These are phyloP conservation scores for Teunomyces cretensis DNA, from an alignment of 805 yeast genomes.

Conservation along the genomic window DNA sequence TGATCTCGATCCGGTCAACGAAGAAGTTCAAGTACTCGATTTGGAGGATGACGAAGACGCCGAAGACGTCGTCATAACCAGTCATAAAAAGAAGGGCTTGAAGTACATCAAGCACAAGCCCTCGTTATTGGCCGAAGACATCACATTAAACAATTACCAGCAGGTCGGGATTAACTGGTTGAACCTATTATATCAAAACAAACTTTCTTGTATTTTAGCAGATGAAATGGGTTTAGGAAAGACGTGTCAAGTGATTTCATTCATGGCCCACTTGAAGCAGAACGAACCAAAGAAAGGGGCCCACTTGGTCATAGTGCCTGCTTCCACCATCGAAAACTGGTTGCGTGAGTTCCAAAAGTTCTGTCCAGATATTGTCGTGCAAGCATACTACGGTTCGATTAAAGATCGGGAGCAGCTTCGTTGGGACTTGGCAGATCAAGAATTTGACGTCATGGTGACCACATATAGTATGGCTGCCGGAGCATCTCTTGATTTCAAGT, in stretches of 20 bases:
- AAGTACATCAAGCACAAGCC: slow-evolving; percentile 73
- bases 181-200: slow-evolving; percentile 69
- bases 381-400: slow-evolving; percentile 92
- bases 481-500: slow-evolving; percentile 74
- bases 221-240: slow-evolving; percentile 99
- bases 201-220: slow-evolving; percentile 88
- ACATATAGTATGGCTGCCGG: slow-evolving; percentile 93
- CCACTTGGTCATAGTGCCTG: slow-evolving; percentile 92
- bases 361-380: slow-evolving; percentile 76
- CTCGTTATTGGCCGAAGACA: slow-evolving; percentile 54
- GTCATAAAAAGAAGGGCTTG: slow-evolving; percentile 21
- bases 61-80: slow-evolving; percentile 28
- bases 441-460: slow-evolving; percentile 88
- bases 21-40: slow-evolving; percentile 16
- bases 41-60: slow-evolving; percentile 32
- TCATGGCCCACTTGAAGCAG: slow-evolving; percentile 80
- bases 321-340: slow-evolving; percentile 98
- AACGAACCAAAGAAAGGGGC: slow-evolving; percentile 61
- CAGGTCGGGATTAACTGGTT: slow-evolving; percentile 98
- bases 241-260: slow-evolving; percentile 93
- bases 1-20: slow-evolving; percentile 42
- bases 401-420: slow-evolving; percentile 83
- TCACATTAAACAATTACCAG: slow-evolving; percentile 82
- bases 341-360: slow-evolving; percentile 88
- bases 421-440: slow-evolving; percentile 55